These are phyloP conservation scores for Penicillium concentricum DNA, from an alignment of 2,329 filamentous ascomycete genomes.

Conservation along the genomic window DNA sequence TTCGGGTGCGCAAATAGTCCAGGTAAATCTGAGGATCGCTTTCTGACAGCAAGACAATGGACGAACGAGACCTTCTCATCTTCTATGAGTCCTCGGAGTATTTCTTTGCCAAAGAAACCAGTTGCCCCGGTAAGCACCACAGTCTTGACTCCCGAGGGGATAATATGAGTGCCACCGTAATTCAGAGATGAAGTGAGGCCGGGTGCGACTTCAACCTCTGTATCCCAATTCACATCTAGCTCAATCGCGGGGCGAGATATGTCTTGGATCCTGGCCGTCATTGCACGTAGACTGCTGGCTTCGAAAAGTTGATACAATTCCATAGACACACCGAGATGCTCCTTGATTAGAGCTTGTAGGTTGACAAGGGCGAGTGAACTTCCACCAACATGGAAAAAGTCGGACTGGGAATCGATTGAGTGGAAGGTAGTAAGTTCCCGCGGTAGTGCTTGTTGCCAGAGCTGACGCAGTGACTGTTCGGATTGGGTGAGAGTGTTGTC, in stretches of 20 bases:
- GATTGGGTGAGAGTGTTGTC: not conserved
- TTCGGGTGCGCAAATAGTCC: conserved; percentile 15
- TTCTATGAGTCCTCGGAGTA: conserved; percentile 11
- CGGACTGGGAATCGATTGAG: conserved; percentile 12
- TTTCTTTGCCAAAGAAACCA: conserved; percentile 22
- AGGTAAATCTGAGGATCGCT: not conserved
- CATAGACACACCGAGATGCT: conserved; percentile 9
- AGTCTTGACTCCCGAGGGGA: not conserved
- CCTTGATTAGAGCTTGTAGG: conserved; percentile 16
- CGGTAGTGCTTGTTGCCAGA: conserved; percentile 19
- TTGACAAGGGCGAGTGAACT: conserved; percentile 16
- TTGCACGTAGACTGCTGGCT: conserved; percentile 17
- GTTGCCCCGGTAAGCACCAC: conserved; percentile 22
- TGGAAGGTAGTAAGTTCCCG: conserved; percentile 9
- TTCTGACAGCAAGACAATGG: conserved; percentile 20
- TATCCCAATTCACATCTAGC: conserved; percentile 12
- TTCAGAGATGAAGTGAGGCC: not conserved
- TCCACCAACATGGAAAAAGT: conserved; percentile 25
- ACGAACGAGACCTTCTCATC: conserved; percentile 10
- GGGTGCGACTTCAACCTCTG: conserved; percentile 8
- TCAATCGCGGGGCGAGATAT: not conserved
- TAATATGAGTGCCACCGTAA: not conserved
- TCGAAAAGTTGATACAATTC: conserved; percentile 18
- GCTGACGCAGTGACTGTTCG: conserved; percentile 13
- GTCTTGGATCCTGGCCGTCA: conserved; percentile 12